Conservation (phyloP, 106 monocot species). For the Platanthera guangdongensis region DNA sequence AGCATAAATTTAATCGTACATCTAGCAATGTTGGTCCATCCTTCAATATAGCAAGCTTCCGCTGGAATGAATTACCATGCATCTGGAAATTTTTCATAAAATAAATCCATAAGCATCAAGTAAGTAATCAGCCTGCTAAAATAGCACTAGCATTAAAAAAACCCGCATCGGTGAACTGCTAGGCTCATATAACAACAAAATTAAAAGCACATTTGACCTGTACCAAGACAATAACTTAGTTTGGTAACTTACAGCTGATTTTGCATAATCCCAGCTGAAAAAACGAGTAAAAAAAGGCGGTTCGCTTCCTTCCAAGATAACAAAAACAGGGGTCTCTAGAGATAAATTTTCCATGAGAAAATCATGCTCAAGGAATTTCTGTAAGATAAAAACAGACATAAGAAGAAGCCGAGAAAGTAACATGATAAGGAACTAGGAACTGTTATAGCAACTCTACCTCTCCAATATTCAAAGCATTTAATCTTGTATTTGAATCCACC, state of each 20-base stretch:
- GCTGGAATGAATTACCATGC: constrained; percentile 93
- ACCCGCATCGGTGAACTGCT: not conserved
- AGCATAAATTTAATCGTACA: constrained; percentile 35
- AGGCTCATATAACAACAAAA: not conserved
- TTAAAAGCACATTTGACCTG: not conserved
- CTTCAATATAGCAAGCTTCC: constrained; percentile 84
- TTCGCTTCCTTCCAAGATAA: constrained; percentile 80
- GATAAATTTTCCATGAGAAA: constrained; percentile 67
- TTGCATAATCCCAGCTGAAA: constrained; percentile 83
- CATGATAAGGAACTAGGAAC: not conserved
- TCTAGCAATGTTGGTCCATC: constrained; percentile 50
- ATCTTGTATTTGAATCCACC: constrained; percentile 49
- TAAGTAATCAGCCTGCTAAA: not conserved
- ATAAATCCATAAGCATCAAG: not conserved
- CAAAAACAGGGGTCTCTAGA: constrained; percentile 60
- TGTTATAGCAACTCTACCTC: constrained; percentile 41
- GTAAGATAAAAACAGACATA: constrained; percentile 5
- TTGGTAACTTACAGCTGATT: constrained; percentile 56
- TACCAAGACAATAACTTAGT: not conserved
- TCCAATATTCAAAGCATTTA: constrained; percentile 60
- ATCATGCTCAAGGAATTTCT: constrained; percentile 91
- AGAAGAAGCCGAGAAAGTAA: not conserved
- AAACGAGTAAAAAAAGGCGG: constrained; percentile 91
- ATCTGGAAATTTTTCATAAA: constrained; percentile 49
- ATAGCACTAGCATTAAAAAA: not conserved